Base-by-base conservation (phyloP, 2,329 filamentous ascomycete genomes). In the Exutisphaerella laricina region DNA sequence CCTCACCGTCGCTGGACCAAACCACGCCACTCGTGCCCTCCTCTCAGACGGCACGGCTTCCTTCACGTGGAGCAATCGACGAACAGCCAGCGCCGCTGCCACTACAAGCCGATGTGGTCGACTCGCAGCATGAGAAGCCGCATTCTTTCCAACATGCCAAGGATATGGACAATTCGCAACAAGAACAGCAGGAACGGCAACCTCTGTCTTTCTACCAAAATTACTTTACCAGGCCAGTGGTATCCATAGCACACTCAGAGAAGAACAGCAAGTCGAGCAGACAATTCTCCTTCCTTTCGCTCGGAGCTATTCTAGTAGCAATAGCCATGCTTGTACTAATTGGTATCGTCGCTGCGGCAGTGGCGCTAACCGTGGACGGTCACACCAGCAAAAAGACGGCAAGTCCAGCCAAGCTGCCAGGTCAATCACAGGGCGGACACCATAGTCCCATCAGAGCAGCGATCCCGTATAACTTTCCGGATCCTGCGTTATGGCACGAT, bases 391-490 rank as follows among this genome's bases (percentile, higher is more conserved):
- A 23, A 5, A 34, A 22, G 5, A n/a, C n/a, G n/a, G n/a, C n/a
- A n/a, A n/a, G n/a, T n/a, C n/a, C n/a, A n/a, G n/a, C n/a, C n/a
- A n/a, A n/a, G n/a, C n/a, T n/a, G n/a, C n/a, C n/a, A n/a, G n/a
- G n/a, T n/a, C n/a, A n/a, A n/a, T n/a, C n/a, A n/a, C n/a, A n/a
- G n/a, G n/a, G n/a, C n/a, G 34, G 28, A 10, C 42, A 42, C 7
- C 5, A n/a, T 6, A 43, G 46, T 7, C 54, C 51, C 4, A 46
- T 59, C 32, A 41, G 46, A 28, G 34, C 43, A n/a, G 58, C 57
- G 12, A 46, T 64, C 18, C 30, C 43, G 3, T 52, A 51, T 14
- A 66, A 68, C 51, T 68, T 68, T 36, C 59, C 66, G 1, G 66
- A 69, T 50, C 66, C 66, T 2, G 44, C 57, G 7, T 49, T 68